These are phyloP conservation scores for Lepidium africanum DNA, from an alignment of 345 rosid genomes.

Conservation along the genomic window DNA sequence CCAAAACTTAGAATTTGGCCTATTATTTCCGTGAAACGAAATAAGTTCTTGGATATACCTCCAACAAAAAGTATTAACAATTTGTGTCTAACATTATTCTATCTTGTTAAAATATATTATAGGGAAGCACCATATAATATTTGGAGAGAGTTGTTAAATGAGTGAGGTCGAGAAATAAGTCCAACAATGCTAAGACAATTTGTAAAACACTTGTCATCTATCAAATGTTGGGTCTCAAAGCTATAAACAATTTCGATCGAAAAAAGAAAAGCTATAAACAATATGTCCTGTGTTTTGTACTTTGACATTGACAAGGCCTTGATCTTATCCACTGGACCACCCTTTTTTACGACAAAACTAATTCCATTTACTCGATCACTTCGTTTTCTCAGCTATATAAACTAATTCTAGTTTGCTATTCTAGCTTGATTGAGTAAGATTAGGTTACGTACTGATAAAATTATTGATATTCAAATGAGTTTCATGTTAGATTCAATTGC, in stretches of 20 bases:
- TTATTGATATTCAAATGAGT: not conserved
- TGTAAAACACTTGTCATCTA: not conserved
- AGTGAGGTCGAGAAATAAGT: not conserved
- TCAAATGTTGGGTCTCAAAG: not conserved
- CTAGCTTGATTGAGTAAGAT: too few species aligned
- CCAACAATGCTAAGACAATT: conserved; percentile 4
- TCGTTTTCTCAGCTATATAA: too few species aligned
- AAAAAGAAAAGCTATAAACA: not conserved
- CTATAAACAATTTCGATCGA: too few species aligned
- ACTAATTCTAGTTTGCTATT: too few species aligned
- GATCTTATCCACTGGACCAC: conserved; percentile 17
- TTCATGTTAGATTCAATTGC: not conserved
- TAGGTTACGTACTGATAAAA: not conserved
- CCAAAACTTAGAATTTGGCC: too few species aligned
- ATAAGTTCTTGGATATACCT: too few species aligned
- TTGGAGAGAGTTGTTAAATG: not conserved
- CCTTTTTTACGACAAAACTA: not conserved
- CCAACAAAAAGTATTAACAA: conserved; percentile 8
- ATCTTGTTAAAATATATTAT: not conserved
- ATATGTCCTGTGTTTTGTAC: conserved; percentile 8
- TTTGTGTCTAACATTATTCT: not conserved
- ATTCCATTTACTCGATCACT: not conserved
- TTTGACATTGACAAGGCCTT: conserved; percentile 9
- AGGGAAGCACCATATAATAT: not conserved
- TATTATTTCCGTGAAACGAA: too few species aligned